Percentiles rank a stretch among this genome's conserved stretches.
Evolutionary conservation across 306 rosid genomes (phyloP).

Genomic region (Cicer cuneatum): DNA sequence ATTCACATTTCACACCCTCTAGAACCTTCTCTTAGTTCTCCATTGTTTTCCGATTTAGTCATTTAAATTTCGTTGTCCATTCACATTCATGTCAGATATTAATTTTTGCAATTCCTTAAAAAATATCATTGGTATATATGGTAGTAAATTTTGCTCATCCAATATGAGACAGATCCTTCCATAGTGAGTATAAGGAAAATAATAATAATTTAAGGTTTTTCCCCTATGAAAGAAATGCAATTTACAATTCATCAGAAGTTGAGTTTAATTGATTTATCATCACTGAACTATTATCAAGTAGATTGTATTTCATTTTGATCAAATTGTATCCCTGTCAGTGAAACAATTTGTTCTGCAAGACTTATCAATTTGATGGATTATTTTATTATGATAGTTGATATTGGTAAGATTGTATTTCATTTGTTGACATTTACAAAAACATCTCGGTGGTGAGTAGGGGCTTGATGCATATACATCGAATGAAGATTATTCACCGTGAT

Average conservation of each 20-base stretch:
- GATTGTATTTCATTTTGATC: constrained; percentile 12
- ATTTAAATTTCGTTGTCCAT: constrained; percentile 1
- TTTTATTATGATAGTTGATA: constrained; percentile 10
- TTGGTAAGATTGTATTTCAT: constrained; percentile 28
- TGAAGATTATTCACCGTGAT: constrained; percentile 96
- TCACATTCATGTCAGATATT: constrained; percentile 32
- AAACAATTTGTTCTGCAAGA: constrained; percentile 13
- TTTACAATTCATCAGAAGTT: constrained; percentile 16
- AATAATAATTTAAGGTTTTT: constrained; percentile 1
- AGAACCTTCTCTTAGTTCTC: constrained; percentile 10
- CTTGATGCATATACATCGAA: constrained; percentile 95
- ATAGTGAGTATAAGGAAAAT: constrained; percentile 15
- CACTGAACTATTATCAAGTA: neutral
- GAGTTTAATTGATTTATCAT: constrained; percentile 15
- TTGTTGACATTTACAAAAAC: constrained; percentile 39
- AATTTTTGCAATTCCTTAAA: neutral
- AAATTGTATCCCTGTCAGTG: neutral
- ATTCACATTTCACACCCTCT: constrained; percentile 24
- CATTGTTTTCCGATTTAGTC: neutral
- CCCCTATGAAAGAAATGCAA: constrained; percentile 8
- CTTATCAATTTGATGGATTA: neutral
- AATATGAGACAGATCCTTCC: neutral
- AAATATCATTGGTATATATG: neutral
- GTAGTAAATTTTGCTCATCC: constrained; percentile 14
- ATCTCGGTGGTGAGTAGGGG: constrained; percentile 64